Evolutionary conservation across 148 eudicot genomes (phyloP).

Genomic region (Camellia sinensis): DNA sequence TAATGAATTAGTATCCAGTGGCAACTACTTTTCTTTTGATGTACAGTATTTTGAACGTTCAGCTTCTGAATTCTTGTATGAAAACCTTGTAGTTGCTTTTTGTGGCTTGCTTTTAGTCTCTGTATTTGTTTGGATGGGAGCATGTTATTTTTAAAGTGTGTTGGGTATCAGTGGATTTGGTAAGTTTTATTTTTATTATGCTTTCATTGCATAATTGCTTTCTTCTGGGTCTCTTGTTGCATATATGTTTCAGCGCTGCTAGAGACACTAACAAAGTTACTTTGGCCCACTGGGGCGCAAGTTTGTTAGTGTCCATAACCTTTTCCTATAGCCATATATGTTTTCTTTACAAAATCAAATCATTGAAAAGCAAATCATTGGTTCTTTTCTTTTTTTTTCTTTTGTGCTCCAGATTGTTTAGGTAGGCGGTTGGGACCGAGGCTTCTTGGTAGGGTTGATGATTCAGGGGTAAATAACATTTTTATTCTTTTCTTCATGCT

Average conservation of each 20-base stretch:
- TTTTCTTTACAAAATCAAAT: too few relatives aligned
- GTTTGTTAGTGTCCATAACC: too few relatives aligned
- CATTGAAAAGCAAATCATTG: background rate
- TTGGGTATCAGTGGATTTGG: background rate
- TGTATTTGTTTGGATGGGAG: background rate
- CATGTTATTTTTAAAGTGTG: background rate
- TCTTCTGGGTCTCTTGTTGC: background rate
- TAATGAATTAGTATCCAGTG: background rate
- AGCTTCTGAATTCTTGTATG: background rate
- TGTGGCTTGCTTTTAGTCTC: background rate
- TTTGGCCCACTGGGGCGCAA: too few relatives aligned
- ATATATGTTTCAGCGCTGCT: background rate
- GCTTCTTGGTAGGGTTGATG: conserved; percentile 72
- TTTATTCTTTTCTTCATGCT: background rate
- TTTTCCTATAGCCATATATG: too few relatives aligned
- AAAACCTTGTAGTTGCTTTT: background rate
- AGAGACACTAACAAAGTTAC: too few relatives aligned
- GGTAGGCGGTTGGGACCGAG: conserved; percentile 90
- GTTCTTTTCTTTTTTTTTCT: background rate
- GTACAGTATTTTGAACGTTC: background rate
- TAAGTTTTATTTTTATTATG: background rate
- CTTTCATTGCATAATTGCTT: background rate
- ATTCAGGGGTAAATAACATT: conserved; percentile 69
- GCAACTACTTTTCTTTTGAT: background rate
- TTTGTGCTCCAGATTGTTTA: conserved; percentile 71